Evolutionary conservation across 208 protist genomes (phyloP).

Genomic region (Trypanosoma cruzi): DNA sequence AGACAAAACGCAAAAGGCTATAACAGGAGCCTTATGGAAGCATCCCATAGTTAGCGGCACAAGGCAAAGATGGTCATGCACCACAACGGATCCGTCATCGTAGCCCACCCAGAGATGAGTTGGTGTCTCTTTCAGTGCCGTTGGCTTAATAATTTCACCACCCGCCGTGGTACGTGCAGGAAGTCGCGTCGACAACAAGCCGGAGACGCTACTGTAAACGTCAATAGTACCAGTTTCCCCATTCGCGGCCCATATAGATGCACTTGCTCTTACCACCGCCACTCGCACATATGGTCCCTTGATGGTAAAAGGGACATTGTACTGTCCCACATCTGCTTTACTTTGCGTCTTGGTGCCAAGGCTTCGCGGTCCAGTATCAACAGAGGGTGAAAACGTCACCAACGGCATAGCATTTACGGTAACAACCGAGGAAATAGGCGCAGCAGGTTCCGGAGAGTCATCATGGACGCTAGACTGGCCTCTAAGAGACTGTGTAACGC

Average conservation of each 20-base stretch:
- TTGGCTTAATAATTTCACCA: slow-evolving; percentile 12
- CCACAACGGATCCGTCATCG: slow-evolving; percentile 63
- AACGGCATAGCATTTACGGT: background rate
- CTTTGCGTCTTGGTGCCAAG: background rate
- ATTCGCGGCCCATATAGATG: slow-evolving; percentile 69
- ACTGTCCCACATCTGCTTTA: background rate
- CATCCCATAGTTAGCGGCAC: slow-evolving; percentile 50
- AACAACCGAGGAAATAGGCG: background rate
- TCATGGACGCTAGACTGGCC: background rate
- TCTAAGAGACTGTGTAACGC: background rate
- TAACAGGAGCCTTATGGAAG: slow-evolving; percentile 56
- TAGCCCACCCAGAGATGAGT: slow-evolving; percentile 83
- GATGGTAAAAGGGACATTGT: slow-evolving; percentile 46
- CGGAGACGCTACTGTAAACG: slow-evolving; percentile 70
- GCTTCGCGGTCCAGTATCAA: background rate
- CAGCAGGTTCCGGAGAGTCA: background rate
- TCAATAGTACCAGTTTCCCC: slow-evolving; percentile 44
- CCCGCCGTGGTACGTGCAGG: slow-evolving; percentile 11
- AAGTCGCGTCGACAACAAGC: slow-evolving; percentile 37
- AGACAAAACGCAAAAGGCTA: slow-evolving; percentile 38
- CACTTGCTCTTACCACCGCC: slow-evolving; percentile 34
- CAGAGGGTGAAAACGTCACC: background rate
- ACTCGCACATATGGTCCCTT: slow-evolving; percentile 44
- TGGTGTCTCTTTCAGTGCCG: slow-evolving; percentile 45
- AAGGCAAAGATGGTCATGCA: slow-evolving; percentile 84